Evolutionary conservation across 2,329 filamentous ascomycete species (phyloP).

Genomic region (Hysterium pulicare): DNA sequence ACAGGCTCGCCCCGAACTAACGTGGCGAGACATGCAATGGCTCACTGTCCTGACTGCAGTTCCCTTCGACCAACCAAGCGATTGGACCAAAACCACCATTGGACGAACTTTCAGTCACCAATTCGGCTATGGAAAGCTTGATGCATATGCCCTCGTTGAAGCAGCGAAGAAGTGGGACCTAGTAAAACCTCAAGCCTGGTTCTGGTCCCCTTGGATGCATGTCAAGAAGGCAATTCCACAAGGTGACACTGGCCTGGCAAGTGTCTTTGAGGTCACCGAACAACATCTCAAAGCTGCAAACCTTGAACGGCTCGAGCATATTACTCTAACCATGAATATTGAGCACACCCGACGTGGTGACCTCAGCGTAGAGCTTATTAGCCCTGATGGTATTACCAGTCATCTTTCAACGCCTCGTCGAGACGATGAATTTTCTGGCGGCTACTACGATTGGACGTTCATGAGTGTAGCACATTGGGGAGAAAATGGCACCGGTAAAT

Average conservation of each 20-base stretch:
- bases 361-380: slow-evolving; percentile 85
- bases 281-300: slow-evolving; percentile 81
- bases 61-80: slow-evolving; percentile 70
- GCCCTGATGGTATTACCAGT: slow-evolving; percentile 76
- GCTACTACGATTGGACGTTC: slow-evolving; percentile 96
- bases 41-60: slow-evolving; percentile 81
- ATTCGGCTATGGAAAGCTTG: slow-evolving; percentile 93
- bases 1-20: slow-evolving; percentile 77
- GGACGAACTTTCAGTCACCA: slow-evolving; percentile 90
- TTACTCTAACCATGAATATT: slow-evolving; percentile 97
- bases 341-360: slow-evolving; percentile 85
- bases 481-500: slow-evolving; percentile 80
- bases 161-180: slow-evolving; percentile 78
- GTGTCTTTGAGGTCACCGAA: slow-evolving; percentile 75
- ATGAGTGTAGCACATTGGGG: slow-evolving; percentile 99
- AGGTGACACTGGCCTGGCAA: slow-evolving; percentile 73
- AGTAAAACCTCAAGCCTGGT: slow-evolving; percentile 96
- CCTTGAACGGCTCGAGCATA: slow-evolving; percentile 82
- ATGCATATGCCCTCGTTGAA: slow-evolving; percentile 81
- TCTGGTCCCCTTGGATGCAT: slow-evolving; percentile 87
- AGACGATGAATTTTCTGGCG: slow-evolving; percentile 61
- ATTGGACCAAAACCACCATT: slow-evolving; percentile 78
- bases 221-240: slow-evolving; percentile 84
- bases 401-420: slow-evolving; percentile 75
- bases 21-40: slow-evolving; percentile 94